Base-by-base conservation (phyloP, 257 asterid genomes). In the Solanum clarkiae region DNA sequence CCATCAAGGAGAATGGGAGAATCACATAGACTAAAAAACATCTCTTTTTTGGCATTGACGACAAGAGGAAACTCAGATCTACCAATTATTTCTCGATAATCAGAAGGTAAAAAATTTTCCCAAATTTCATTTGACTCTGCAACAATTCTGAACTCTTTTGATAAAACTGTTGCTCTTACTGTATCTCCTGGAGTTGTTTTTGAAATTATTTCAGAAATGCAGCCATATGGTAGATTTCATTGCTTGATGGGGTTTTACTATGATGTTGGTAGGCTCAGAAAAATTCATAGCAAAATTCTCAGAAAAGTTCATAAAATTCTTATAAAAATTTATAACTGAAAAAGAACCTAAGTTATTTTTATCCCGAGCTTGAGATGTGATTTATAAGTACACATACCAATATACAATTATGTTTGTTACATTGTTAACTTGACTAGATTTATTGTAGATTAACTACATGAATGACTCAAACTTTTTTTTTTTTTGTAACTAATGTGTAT, bases 201-300 rank as follows among this genome's bases (percentile, higher is more conserved):
- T 92, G 93, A 90, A 36, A 92, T 42, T 32, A 92, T 89, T 14
- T 91, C 89, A n/a, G 91, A 84, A 80, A 91, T 82, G 88, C 93
- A 91, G 7, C 79, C 93, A 79, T 88, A 92, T 1, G 95, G 89
- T 71, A 93, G 11, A 3, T 7, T n/a, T 13, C 45, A 8, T 45
- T 13, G 45, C n/a, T 14, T 59, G 45, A 45, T 13, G 59, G 59
- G n/a, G 81, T n/a, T n/a, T n/a, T n/a, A n/a, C n/a, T n/a, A n/a
- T n/a, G n/a, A n/a, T n/a, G n/a, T n/a, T 11, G 45, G n/a, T 74
- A 1, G 11, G 1, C 11, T 22, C 2, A 1, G 85, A 80, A 45
- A 13, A 20, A 10, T 81, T 54, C 72, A 40, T 57, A n/a, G 47
- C 81, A 24, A 51, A 53, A 42, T 16, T 15, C 29, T 26, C 29